Percentiles rank a stretch among this genome's conserved stretches.
These are phyloP conservation scores for Fomitopsis serialis DNA, from an alignment of 768 basidiomycete genomes.

Conservation along the genomic window DNA sequence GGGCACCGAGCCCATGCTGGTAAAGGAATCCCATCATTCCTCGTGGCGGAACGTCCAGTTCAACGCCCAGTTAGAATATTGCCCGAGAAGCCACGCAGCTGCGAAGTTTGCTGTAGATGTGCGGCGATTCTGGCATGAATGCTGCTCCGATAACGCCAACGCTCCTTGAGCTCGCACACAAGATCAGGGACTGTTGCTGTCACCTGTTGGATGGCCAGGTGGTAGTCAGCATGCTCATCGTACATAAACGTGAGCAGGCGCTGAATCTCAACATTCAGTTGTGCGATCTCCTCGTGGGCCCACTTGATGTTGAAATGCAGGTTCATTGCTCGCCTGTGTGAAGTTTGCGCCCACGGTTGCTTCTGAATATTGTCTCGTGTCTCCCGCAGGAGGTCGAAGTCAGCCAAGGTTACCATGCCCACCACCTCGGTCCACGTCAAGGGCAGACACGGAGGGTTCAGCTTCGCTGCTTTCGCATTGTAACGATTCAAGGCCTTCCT, in stretches of 20 bases:
- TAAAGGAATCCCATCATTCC: background rate
- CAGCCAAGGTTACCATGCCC: conserved; percentile 9
- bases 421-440: conserved; percentile 9
- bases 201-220: background rate
- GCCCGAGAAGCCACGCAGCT: too few species aligned
- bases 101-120: background rate
- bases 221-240: conserved; percentile 20
- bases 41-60: background rate
- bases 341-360: conserved; percentile 27
- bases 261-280: conserved; percentile 27
- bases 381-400: conserved; percentile 30
- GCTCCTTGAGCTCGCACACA: conserved; percentile 1
- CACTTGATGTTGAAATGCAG: conserved; percentile 22
- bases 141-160: background rate
- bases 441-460: conserved; percentile 10
- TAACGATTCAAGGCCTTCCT: conserved; percentile 25
- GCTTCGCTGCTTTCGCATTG: conserved; percentile 22
- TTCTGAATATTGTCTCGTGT: conserved; percentile 23
- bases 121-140: background rate
- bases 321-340: conserved; percentile 30
- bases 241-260: conserved; percentile 21
- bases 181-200: background rate
- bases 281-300: conserved; percentile 26
- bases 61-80: background rate
- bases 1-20: background rate